Conservation (phyloP, 163 green algal genomes). For the Scenedesmus sp. region DNA sequence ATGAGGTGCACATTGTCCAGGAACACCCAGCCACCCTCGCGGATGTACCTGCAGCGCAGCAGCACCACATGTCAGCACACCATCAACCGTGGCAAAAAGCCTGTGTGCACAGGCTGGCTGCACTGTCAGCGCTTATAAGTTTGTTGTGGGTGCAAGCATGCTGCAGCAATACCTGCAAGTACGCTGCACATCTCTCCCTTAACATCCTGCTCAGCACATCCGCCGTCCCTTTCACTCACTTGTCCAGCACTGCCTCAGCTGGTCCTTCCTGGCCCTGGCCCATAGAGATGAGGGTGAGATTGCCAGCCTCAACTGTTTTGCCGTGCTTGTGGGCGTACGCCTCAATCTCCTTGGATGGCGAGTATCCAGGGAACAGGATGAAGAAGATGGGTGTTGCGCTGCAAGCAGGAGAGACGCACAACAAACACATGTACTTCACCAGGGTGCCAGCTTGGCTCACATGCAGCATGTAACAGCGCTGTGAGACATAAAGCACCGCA, state of each 20-base stretch:
- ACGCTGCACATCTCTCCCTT: not conserved
- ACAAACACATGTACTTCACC: too few relatives aligned
- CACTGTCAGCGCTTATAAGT: not conserved
- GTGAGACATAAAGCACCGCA: not conserved
- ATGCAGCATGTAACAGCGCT: not conserved
- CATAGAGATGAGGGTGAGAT: constrained; percentile 89
- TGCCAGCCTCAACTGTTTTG: constrained; percentile 78
- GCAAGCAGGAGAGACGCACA: not conserved
- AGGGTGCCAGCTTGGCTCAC: too few relatives aligned
- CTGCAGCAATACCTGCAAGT: not conserved
- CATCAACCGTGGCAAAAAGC: not conserved
- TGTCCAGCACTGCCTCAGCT: constrained; percentile 86
- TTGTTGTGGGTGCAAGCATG: not conserved
- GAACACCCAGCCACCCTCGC: constrained; percentile 92
- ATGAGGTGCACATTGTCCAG: constrained; percentile 95
- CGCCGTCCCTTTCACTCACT: not conserved
- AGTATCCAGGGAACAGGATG: constrained; percentile 94
- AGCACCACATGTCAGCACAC: not conserved
- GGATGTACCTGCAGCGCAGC: constrained; percentile 74
- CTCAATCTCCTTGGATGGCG: constrained; percentile 89
- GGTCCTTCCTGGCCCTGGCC: constrained; percentile 90
- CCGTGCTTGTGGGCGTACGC: constrained; percentile 78
- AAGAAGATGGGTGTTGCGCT: constrained; percentile 91
- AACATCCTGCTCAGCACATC: not conserved
- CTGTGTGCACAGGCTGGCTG: not conserved